Conservation (phyloP, 2,329 filamentous ascomycete genomes). For the Exophiala phaeomuriformis region DNA sequence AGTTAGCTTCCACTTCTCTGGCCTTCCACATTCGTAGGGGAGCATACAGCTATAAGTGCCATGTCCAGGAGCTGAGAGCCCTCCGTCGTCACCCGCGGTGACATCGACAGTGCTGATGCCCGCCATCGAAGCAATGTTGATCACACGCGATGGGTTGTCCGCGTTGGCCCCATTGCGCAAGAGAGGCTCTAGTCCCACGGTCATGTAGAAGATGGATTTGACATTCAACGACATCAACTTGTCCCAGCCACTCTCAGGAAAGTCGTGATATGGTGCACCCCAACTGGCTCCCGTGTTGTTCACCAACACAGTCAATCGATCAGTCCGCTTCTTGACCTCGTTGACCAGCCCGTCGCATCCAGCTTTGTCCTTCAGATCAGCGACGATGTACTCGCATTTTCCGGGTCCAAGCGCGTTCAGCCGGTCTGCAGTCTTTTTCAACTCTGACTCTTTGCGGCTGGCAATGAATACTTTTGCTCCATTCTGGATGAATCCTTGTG, state of each 20-base stretch:
- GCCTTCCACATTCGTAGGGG: background rate
- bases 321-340: conserved; percentile 42
- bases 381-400: conserved; percentile 45
- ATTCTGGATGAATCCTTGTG: conserved; percentile 47
- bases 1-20: conserved; percentile 1
- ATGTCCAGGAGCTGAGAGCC: conserved; percentile 45
- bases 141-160: conserved; percentile 42
- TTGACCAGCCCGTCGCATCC: conserved; percentile 43
- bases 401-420: conserved; percentile 48
- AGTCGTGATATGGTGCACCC: conserved; percentile 52
- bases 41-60: conserved; percentile 44
- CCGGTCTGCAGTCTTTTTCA: conserved; percentile 41
- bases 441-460: conserved; percentile 46
- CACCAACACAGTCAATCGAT: conserved; percentile 42
- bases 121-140: conserved; percentile 48
- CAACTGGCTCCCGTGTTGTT: conserved; percentile 47
- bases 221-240: conserved; percentile 51
- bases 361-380: conserved; percentile 47
- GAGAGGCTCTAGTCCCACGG: conserved; percentile 42
- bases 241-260: conserved; percentile 52
- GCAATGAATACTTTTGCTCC: conserved; percentile 49
- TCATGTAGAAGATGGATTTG: conserved; percentile 45
- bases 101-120: conserved; percentile 40
- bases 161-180: conserved; percentile 42
- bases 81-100: conserved; percentile 42